Evolutionary conservation across 495 filamentous ascomycete genomes (phyloP), one percentile per base, ranked within the genome.

Genomic region (Neurospora discreta): DNA sequence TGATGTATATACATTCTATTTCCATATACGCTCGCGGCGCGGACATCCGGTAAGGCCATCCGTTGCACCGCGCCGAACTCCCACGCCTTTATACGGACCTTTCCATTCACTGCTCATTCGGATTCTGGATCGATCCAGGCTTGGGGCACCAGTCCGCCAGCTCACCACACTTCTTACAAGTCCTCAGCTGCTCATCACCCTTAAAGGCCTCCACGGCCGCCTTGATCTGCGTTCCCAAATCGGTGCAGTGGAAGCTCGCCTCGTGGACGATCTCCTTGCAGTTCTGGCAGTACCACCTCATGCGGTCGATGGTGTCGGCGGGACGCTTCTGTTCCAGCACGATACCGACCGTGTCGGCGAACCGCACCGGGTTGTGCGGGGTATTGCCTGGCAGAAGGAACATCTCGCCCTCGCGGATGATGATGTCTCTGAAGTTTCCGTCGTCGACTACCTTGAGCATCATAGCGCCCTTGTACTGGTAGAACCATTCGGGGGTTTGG

Each of bases 181-280:
- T 91, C 81, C 96, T 87, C 81, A 86, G 88, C 75, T 88, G 87
- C 73, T 90, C 87, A 76, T 89, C 89, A 3, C 81, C 87, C 76
- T 88, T 91, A 79, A 97, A 98, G 65, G 82, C 86, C 78, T 97
- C 89, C 39, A 99, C 95, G 7, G 95, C 96, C 71, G 87, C 90
- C 85, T 97, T 99, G 72, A 99, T 94, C 86, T 99, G 95, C 52
- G 93, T 97, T n/a, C 95, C 95, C 69, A 99, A 80, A 81, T 99
- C 91, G 60, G 90, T 93, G 77, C 93, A 97, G 76, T 95, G 88
- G 79, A 99, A 99, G 7, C 85, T 82, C 44, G 90, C 90, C 84
- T 98, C 94, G 81, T 94, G 89, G 5, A 99, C 95, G 68, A 95
- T 80, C 72, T 86, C 85, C 18, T 82, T 81, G 78, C 93, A 97